Conservation (phyloP, 1,139 yeast genomes). For the Nakaseomyces sp. region DNA sequence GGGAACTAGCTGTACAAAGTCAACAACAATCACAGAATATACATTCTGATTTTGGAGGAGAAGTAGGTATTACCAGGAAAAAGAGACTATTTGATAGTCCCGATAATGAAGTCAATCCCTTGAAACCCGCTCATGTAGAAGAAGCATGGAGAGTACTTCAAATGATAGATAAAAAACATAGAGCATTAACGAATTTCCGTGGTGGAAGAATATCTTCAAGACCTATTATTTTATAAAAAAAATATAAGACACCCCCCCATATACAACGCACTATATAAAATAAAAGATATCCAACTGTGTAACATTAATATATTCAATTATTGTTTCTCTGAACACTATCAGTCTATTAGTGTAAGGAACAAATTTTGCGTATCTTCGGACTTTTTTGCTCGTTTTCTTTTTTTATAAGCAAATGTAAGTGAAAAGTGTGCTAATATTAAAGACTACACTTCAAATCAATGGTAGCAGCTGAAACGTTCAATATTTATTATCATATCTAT, state of each 20-base stretch:
- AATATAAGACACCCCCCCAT: too few species aligned
- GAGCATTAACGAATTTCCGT: constrained; percentile 62
- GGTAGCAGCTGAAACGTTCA: too few species aligned
- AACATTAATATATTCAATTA: constrained; percentile 1
- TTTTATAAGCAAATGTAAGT: too few species aligned
- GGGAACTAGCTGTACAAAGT: constrained; percentile 45
- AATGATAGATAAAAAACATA: constrained; percentile 47
- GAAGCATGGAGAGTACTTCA: constrained; percentile 91
- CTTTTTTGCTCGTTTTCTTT: background rate
- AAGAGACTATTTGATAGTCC: constrained; percentile 83
- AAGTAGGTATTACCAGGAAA: constrained; percentile 35
- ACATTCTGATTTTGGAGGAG: constrained; percentile 19
- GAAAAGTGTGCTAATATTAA: too few species aligned
- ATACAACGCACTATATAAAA: too few species aligned
- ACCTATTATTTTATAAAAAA: constrained; percentile 29
- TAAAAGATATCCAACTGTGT: background rate
- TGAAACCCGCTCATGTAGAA: constrained; percentile 73
- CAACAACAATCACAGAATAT: constrained; percentile 24
- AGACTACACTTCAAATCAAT: too few species aligned
- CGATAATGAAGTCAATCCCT: constrained; percentile 76
- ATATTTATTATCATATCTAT: background rate
- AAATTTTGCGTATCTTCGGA: background rate
- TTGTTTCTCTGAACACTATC: too few species aligned
- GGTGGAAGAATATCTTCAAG: constrained; percentile 50
- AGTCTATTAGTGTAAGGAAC: too few species aligned